Evolutionary conservation across 1,284 basidiomycete genomes (phyloP).

Genomic region (Bjerkandera adusta): DNA sequence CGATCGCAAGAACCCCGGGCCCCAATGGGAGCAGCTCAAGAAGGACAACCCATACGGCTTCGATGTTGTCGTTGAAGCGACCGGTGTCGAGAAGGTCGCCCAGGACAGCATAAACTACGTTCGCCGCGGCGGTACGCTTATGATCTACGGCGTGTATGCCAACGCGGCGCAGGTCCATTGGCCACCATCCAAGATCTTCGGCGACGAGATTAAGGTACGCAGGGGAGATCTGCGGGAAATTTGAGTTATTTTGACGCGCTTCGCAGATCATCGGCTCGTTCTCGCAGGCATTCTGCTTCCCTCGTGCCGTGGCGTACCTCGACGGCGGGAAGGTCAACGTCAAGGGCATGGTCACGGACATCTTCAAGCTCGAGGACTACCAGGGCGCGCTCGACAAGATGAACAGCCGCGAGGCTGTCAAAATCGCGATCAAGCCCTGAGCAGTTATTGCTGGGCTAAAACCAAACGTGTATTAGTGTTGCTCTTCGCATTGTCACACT

Average conservation of each 20-base stretch:
- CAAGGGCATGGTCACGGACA: conserved; percentile 83
- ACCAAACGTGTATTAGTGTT: too few relatives aligned
- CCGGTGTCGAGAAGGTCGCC: conserved; percentile 78
- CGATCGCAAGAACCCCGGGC: conserved; percentile 70
- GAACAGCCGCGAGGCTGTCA: conserved; percentile 67
- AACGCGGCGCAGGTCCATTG: conserved; percentile 78
- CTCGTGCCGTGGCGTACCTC: conserved; percentile 84
- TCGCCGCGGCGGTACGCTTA: conserved; percentile 71
- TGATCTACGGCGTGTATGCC: conserved; percentile 75
- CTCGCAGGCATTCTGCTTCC: conserved; percentile 85
- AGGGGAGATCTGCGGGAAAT: not conserved
- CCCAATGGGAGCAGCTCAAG: conserved; percentile 79
- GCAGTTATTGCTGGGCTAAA: too few relatives aligned
- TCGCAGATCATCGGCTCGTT: conserved; percentile 83
- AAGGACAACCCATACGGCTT: conserved; percentile 82
- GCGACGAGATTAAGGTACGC: conserved; percentile 76
- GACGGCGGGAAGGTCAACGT: conserved; percentile 81
- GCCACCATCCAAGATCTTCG: conserved; percentile 84
- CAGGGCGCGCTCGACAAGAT: conserved; percentile 84
- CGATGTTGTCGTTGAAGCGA: conserved; percentile 87
- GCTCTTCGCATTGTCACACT: too few relatives aligned
- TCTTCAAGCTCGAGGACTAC: conserved; percentile 76
- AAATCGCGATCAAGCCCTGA: conserved; percentile 59
- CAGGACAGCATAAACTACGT: conserved; percentile 85
- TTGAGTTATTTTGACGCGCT: not conserved